Evolutionary conservation across 768 basidiomycete species (phyloP), one percentile per base, ranked within the genome.

Genomic region (Hirschioporus abietinus): DNA sequence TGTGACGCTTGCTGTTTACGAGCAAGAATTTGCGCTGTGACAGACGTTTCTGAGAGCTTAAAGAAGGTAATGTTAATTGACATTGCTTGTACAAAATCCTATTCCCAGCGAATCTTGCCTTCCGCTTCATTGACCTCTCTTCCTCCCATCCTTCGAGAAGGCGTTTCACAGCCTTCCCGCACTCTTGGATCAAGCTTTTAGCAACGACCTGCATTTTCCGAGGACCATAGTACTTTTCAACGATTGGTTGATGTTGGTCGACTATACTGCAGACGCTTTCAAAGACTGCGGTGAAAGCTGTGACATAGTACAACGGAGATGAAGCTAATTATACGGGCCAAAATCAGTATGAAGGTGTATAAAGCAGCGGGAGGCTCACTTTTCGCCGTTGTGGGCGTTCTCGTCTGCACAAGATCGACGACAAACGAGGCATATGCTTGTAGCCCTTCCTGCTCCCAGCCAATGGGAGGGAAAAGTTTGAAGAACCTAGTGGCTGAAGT

Each of bases 231-330:
- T 99, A 99, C 78, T 97, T 99, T 74, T 98, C 96, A 0, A 99
- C 96, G 5, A 99, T 88, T 1, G 95, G 93, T 70, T 97, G 96
- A 74, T 99, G 97, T 73, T 99, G 97, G 72, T 96, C 95, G 24
- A 99, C 89, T 69, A 99, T 95, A 81, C 93, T 87, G 0, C 96
- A 97, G 63, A 99, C 90, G 66, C 90, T 91, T 78, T 99, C 97
- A 70, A 99, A 95, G 1, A 99, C 84, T 7, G 93, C 89, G 1
- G 96, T 98, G 65, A 99, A 79, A 12, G 89, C 85, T 1, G 93
- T 89, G 69, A 97, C 88, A 74, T 94, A 99, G 78, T 97, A 96
- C 27, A 95, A 77, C 0, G 96, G 91, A 0, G 95, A 96, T 9
- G 95, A 95, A 1, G 92, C 96, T 97, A n/a, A n/a, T 75, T 58